Evolutionary conservation across 257 asterid species (phyloP).

Genomic region (Nicotiana noctiflora): DNA sequence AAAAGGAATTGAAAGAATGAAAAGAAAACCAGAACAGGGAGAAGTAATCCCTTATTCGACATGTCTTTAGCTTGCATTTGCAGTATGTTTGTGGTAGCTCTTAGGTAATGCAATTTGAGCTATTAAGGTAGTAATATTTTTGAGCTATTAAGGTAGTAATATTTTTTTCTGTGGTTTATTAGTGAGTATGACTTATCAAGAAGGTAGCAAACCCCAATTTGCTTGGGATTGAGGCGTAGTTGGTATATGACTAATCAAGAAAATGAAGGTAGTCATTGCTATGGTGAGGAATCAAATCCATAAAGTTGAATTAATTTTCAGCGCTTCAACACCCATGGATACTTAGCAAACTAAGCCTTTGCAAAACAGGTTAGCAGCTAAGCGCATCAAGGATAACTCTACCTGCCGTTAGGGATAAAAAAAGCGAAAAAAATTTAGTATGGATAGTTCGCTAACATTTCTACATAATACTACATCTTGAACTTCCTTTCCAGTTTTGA

Average conservation of each 20-base stretch:
- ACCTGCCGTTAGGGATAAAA: background rate
- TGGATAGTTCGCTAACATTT: background rate
- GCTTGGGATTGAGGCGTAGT: background rate
- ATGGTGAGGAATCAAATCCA: background rate
- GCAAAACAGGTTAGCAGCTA: background rate
- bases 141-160: background rate
- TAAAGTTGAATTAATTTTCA: background rate
- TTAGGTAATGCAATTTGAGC: background rate
- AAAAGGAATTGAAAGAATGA: background rate
- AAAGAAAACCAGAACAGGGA: background rate
- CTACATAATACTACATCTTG: background rate
- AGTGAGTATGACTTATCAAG: background rate
- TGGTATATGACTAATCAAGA: background rate
- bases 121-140: background rate
- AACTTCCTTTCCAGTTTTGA: conserved; percentile 6
- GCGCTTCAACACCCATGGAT: background rate
- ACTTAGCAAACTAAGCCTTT: background rate
- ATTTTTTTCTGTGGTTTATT: background rate
- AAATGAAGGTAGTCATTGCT: background rate
- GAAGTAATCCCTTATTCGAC: background rate
- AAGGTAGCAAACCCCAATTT: background rate
- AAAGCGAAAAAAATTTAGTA: background rate
- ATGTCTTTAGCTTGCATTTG: background rate
- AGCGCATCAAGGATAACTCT: background rate
- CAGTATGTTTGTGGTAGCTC: background rate